Evolutionary conservation across 345 rosid species (phyloP), one percentile per base, ranked within the genome.

Genomic region (Linum lewisii): DNA sequence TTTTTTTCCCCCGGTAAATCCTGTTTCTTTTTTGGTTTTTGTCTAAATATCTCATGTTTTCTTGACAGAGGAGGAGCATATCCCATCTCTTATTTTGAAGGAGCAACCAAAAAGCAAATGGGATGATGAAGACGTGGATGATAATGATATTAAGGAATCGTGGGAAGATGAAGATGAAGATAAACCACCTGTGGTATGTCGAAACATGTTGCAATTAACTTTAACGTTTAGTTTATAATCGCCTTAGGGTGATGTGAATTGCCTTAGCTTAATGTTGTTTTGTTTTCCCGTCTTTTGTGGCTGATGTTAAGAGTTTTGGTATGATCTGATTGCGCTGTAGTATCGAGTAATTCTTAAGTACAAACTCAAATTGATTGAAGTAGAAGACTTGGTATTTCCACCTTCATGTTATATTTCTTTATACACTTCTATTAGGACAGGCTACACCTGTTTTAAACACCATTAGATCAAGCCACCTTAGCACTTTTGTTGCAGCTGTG

Each of bases 131-230:
- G 97, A 94, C 69, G 79, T 77, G 50, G 97, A 94, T 68, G 97
- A 87, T 13, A 57, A 75, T 70, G 96, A 84, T 69, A 78, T 94
- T 60, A 94, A 90, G 73, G 99, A 93, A 36, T 93, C 99, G 10
- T 93, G 97, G 99, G 99, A 93, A 69, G 97, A 90, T 73, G 99
- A 94, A 50, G 95, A 91, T 65, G 90, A 87, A 70, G 95, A 91
- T 65, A 87, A 87, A 70, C 82, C 84, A 60, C 77, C 82, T 72
- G 77, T 65, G 71, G 99, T 90, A 86, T 65, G 80, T 51, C 63
- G 42, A 36, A 42, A 62, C 51, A 34, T 60, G 42, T 59, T 5
- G 57, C 67, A 38, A 7, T 67, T 38, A 58, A 15, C 55, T 55
- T 53, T 20, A 10, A 16, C 47, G 13, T 42, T 16, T 42, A 1